Conservation (phyloP, 306 rosid genomes). For the Datisca glomerata region DNA sequence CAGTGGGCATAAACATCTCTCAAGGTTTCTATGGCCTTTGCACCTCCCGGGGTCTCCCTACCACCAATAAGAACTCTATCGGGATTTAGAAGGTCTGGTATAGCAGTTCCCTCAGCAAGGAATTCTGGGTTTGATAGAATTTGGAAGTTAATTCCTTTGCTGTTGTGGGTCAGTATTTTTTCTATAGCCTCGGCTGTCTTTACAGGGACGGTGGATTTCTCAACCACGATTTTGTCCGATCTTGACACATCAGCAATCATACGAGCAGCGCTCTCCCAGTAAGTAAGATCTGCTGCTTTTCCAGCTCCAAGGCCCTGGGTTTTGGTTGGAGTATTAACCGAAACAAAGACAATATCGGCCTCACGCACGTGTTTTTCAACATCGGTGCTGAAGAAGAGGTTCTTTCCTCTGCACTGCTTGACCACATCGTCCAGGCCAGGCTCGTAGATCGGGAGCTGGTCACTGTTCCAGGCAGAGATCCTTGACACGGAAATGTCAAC, state of each 20-base stretch:
- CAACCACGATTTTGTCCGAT: too few relatives aligned
- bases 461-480: slow-evolving; percentile 61
- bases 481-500: slow-evolving; percentile 37
- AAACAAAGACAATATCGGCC: too few relatives aligned
- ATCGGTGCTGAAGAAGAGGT: slow-evolving; percentile 45
- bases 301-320: too few relatives aligned
- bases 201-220: too few relatives aligned
- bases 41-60: slow-evolving; percentile 87
- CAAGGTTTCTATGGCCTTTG: slow-evolving; percentile 51
- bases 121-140: slow-evolving; percentile 89
- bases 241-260: too few relatives aligned
- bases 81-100: slow-evolving; percentile 48
- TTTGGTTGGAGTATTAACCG: too few relatives aligned
- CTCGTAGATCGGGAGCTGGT: slow-evolving; percentile 51
- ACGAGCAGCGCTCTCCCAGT: too few relatives aligned
- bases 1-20: slow-evolving; percentile 77
- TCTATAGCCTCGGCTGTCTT: too few relatives aligned
- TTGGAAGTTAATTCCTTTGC: slow-evolving; percentile 78
- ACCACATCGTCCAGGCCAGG: slow-evolving; percentile 65
- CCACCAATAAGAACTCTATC: slow-evolving; percentile 90
- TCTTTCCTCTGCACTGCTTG: slow-evolving; percentile 49
- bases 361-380: slow-evolving; percentile 17
- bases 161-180: too few relatives aligned
- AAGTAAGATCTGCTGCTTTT: too few relatives aligned
- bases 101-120: slow-evolving; percentile 93